Conservation (phyloP, 2,329 filamentous ascomycete species). For the Penicillium sp. region DNA sequence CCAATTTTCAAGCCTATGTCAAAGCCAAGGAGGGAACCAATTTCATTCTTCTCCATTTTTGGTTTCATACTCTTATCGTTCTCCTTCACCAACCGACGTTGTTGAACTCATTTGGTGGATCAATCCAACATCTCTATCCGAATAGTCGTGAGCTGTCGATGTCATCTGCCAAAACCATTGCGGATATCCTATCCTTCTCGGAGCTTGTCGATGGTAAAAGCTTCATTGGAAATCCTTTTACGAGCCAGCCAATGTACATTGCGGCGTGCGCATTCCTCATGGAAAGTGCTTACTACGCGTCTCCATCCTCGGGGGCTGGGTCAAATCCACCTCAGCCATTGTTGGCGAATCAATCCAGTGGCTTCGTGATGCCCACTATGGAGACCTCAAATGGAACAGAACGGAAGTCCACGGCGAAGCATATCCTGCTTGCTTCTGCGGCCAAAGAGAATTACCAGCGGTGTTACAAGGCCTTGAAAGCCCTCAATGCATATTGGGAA, state of each 20-base stretch:
- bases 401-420: conserved; percentile 53
- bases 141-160: conserved; percentile 80
- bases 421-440: conserved; percentile 73
- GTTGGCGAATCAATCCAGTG: conserved; percentile 33
- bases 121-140: conserved; percentile 68
- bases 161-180: conserved; percentile 88
- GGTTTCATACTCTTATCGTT: conserved; percentile 85
- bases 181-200: conserved; percentile 81
- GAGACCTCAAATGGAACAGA: conserved; percentile 28
- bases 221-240: conserved; percentile 84
- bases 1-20: conserved; percentile 83
- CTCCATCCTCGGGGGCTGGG: conserved; percentile 60
- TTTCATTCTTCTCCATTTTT: conserved; percentile 82
- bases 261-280: conserved; percentile 85
- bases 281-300: conserved; percentile 71
- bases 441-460: conserved; percentile 84
- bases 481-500: conserved; percentile 81
- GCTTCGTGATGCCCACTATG: conserved; percentile 35
- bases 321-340: conserved; percentile 47
- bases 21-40: conserved; percentile 78
- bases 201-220: conserved; percentile 83
- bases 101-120: conserved; percentile 70
- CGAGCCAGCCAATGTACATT: conserved; percentile 87
- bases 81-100: conserved; percentile 80
- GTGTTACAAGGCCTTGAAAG: conserved; percentile 79